These are phyloP conservation scores for Blastobotrys capitulatus DNA, from an alignment of 1,139 yeast genomes.

Conservation along the genomic window DNA sequence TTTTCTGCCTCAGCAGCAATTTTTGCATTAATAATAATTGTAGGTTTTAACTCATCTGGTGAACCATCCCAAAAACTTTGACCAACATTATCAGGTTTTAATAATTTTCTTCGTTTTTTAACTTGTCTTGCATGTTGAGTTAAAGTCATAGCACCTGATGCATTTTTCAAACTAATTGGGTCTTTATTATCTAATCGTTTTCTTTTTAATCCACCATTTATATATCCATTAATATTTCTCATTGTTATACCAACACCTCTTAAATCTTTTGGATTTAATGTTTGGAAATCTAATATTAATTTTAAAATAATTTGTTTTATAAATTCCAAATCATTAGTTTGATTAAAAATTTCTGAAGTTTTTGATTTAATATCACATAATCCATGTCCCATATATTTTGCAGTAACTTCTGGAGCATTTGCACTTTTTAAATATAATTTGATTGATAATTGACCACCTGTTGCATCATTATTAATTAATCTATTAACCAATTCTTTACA, in stretches of 20 bases:
- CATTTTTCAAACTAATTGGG: not conserved
- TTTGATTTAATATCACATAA: conserved; percentile 59
- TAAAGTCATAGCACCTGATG: conserved; percentile 1
- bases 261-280: conserved; percentile 61
- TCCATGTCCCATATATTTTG: conserved; percentile 84
- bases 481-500: conserved; percentile 56
- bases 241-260: conserved; percentile 76
- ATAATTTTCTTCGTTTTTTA: not conserved
- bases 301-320: conserved; percentile 58
- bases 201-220: not conserved
- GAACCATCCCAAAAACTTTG: conserved; percentile 23
- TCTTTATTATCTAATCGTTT: not conserved
- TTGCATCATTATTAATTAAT: conserved; percentile 42
- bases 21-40: not conserved
- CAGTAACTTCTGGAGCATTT: conserved; percentile 66
- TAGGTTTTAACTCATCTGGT: conserved; percentile 25
- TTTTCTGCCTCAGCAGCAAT: conserved; percentile 4
- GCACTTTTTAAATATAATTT: conserved; percentile 59
- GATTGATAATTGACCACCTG: conserved; percentile 56
- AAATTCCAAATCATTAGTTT: conserved; percentile 58
- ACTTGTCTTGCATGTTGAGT: conserved; percentile 2
- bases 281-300: conserved; percentile 52
- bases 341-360: conserved; percentile 46
- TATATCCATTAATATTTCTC: conserved; percentile 38
- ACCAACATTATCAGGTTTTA: conserved; percentile 8